Percentiles rank a stretch among this genome's conserved stretches.
These are phyloP conservation scores for Aspergillus piperis DNA, from an alignment of 2,329 filamentous ascomycete genomes.

Conservation along the genomic window DNA sequence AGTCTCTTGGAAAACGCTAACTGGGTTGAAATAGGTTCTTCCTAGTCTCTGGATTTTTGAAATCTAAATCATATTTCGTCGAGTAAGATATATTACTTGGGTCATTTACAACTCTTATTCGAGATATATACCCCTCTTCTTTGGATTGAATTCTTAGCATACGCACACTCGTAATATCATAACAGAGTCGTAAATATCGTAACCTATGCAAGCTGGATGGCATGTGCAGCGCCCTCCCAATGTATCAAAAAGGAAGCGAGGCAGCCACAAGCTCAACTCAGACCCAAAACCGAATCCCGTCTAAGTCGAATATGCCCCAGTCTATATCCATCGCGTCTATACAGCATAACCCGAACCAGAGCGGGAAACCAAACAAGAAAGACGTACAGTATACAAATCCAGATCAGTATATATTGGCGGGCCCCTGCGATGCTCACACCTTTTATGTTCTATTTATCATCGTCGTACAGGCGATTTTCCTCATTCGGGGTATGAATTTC, in stretches of 20 bases:
- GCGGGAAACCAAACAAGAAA: not conserved
- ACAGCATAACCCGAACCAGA: not conserved
- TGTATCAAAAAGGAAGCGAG: not conserved
- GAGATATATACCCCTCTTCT: no score
- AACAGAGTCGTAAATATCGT: slow-evolving; percentile 7
- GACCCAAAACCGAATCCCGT: not conserved
- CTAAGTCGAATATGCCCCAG: not conserved
- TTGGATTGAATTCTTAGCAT: not conserved
- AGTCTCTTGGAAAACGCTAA: no score
- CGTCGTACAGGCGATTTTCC: not conserved
- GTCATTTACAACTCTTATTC: no score
- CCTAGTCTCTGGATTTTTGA: no score
- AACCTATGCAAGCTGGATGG: not conserved
- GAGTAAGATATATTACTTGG: no score
- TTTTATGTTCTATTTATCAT: slow-evolving; percentile 1
- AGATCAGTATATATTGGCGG: slow-evolving; percentile 6
- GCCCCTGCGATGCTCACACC: not conserved
- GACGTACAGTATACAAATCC: slow-evolving; percentile 6
- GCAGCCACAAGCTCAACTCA: not conserved
- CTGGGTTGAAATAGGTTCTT: no score
- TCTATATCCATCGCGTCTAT: slow-evolving; percentile 5
- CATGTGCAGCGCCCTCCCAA: not conserved
- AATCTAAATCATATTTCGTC: no score
- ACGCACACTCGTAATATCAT: not conserved
- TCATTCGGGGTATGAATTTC: not conserved